A percentile compares a stretch with the other conserved stretches of the same genome.
Evolutionary conservation across 1,139 yeast species (phyloP).

Genomic region (Nakaseomyces glabratus): DNA sequence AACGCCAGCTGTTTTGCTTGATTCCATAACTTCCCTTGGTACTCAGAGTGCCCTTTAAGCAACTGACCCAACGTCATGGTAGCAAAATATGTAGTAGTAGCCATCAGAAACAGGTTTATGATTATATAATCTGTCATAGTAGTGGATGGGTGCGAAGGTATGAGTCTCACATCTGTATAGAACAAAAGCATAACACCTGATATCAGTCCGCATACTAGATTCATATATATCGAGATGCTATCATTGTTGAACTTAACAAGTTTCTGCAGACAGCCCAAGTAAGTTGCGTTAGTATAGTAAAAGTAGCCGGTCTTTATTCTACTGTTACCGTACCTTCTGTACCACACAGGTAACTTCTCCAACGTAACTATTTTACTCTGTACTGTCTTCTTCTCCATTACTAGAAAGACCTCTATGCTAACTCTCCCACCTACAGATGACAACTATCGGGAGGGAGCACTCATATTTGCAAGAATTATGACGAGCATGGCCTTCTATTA

Average conservation of each 20-base stretch:
- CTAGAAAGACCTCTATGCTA: too few relatives aligned
- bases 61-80: conserved; percentile 33
- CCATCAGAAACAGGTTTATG: conserved; percentile 12
- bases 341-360: conserved; percentile 5
- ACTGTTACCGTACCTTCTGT: not conserved
- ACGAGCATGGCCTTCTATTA: too few relatives aligned
- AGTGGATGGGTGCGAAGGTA: conserved; percentile 14
- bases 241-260: conserved; percentile 1
- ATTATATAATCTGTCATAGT: conserved; percentile 19
- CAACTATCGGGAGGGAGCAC: too few relatives aligned
- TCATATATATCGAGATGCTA: conserved; percentile 4
- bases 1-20: conserved; percentile 12
- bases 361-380: not conserved
- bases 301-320: conserved; percentile 1
- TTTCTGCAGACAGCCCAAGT: conserved; percentile 1
- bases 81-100: conserved; percentile 35
- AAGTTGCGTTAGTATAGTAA: not conserved
- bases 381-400: conserved; percentile 1
- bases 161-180: conserved; percentile 14
- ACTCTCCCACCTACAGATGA: too few relatives aligned
- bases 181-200: conserved; percentile 11
- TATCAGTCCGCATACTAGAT: conserved; percentile 4
- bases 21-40: conserved; percentile 11
- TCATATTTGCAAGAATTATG: too few relatives aligned
- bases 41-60: conserved; percentile 11